phyloP scores from a whole-genome alignment of 805 yeast species.

The Tetrapisispora fleetii region DNA sequence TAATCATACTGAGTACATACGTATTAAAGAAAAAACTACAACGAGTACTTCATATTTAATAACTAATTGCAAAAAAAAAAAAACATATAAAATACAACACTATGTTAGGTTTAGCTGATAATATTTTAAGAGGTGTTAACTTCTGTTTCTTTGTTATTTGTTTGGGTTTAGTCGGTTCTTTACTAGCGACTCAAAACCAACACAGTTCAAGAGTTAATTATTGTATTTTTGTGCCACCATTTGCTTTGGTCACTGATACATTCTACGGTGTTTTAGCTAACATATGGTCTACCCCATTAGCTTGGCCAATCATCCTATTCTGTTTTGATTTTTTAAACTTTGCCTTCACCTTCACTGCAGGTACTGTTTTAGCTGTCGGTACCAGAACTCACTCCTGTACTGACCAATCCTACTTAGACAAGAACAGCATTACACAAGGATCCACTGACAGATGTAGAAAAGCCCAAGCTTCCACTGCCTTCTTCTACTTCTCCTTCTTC shows the following conservation, averaged over 20 bases:
- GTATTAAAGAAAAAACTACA: not conserved
- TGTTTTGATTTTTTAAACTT: conserved; percentile 76
- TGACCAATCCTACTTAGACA: conserved; percentile 52
- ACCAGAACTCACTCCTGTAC: conserved; percentile 79
- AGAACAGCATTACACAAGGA: conserved; percentile 68
- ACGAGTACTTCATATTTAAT: too few species aligned
- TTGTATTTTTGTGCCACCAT: conserved; percentile 78
- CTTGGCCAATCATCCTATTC: conserved; percentile 77
- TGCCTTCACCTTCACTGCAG: conserved; percentile 90
- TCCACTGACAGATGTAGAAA: conserved; percentile 82
- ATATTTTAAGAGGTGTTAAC: conserved; percentile 62
- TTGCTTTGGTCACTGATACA: conserved; percentile 71
- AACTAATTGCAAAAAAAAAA: not conserved
- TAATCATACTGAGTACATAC: too few species aligned
- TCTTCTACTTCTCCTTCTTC: conserved; percentile 76
- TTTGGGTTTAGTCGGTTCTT: conserved; percentile 84
- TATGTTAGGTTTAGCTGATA: conserved; percentile 67
- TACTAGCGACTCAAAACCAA: conserved; percentile 56
- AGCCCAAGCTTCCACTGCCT: conserved; percentile 78
- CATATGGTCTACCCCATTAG: conserved; percentile 59
- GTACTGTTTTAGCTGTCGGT: conserved; percentile 87
- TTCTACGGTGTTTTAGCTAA: conserved; percentile 72
- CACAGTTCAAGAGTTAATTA: conserved; percentile 74
- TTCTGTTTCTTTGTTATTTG: conserved; percentile 67
- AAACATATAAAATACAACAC: not conserved